Conservation (phyloP, 495 filamentous ascomycete genomes). For the Talaromyces proteolyticus region DNA sequence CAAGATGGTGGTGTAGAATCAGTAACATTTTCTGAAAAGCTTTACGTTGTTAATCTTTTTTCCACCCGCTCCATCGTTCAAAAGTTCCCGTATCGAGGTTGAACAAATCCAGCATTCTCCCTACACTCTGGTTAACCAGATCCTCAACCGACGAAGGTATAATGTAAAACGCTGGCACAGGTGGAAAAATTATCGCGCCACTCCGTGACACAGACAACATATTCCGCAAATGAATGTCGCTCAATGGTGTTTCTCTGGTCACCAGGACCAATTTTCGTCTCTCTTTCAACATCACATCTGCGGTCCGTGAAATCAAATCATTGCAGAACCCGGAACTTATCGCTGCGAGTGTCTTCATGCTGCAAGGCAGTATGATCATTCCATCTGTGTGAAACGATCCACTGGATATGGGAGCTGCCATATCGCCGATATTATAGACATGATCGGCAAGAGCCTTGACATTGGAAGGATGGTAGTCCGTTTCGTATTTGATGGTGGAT, state of each 20-base stretch:
- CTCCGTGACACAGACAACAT: slow-evolving; percentile 32
- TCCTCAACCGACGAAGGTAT: slow-evolving; percentile 26
- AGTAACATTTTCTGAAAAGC: too few relatives aligned
- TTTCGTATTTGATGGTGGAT: slow-evolving; percentile 38
- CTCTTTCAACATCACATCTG: slow-evolving; percentile 43
- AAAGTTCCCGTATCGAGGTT: slow-evolving; percentile 36
- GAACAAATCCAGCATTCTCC: slow-evolving; percentile 38
- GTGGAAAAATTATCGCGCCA: slow-evolving; percentile 36
- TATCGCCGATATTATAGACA: slow-evolving; percentile 29
- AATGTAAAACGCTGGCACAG: slow-evolving; percentile 38
- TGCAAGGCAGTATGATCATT: slow-evolving; percentile 35
- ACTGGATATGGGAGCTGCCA: slow-evolving; percentile 25
- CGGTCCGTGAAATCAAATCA: slow-evolving; percentile 38
- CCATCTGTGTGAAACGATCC: slow-evolving; percentile 32
- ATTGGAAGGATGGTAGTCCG: slow-evolving; percentile 21
- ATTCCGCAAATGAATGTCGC: slow-evolving; percentile 39
- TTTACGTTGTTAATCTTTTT: slow-evolving; percentile 9
- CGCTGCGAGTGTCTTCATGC: slow-evolving; percentile 34
- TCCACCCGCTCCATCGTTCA: slow-evolving; percentile 34
- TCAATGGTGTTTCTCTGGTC: slow-evolving; percentile 37
- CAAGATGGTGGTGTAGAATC: not conserved
- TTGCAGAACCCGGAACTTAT: slow-evolving; percentile 26
- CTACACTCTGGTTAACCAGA: slow-evolving; percentile 35
- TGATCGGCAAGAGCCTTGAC: slow-evolving; percentile 31
- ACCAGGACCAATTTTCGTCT: slow-evolving; percentile 33